A percentile compares a stretch with the other conserved stretches of the same genome.
These are phyloP conservation scores for Eremothecium cymbalariae DNA, from an alignment of 1,139 yeast species.

Conservation along the genomic window DNA sequence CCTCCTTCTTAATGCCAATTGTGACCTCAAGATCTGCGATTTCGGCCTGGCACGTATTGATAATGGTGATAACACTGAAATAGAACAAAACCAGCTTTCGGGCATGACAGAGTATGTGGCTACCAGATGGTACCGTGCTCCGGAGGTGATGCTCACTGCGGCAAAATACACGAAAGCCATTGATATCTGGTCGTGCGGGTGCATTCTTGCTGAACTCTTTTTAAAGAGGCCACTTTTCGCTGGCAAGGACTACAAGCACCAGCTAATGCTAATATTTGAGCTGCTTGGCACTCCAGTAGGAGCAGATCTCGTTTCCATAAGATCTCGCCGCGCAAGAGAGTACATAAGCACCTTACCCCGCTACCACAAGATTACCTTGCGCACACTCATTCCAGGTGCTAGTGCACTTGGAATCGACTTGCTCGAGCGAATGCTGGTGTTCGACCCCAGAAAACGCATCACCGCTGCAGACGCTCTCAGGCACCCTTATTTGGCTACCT, in stretches of 20 bases:
- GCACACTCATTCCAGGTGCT: slow-evolving; percentile 41
- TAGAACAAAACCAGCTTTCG: slow-evolving; percentile 48
- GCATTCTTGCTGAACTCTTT: slow-evolving; percentile 89
- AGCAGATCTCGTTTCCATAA: slow-evolving; percentile 74
- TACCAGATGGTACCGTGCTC: slow-evolving; percentile 96
- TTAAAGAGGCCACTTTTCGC: slow-evolving; percentile 85
- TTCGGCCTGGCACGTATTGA: slow-evolving; percentile 74
- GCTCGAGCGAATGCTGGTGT: slow-evolving; percentile 62
- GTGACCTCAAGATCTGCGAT: slow-evolving; percentile 91
- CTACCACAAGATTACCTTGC: slow-evolving; percentile 49
- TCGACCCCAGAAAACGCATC: slow-evolving; percentile 72
- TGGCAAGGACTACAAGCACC: slow-evolving; percentile 90
- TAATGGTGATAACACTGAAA: slow-evolving; percentile 13
- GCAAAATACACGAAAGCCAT: slow-evolving; percentile 92
- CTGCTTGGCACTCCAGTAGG: slow-evolving; percentile 82
- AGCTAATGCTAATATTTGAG: slow-evolving; percentile 76
- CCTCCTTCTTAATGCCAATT: slow-evolving; percentile 76
- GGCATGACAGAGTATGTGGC: slow-evolving; percentile 95
- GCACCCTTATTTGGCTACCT: slow-evolving; percentile 73
- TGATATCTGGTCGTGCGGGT: slow-evolving; percentile 96
- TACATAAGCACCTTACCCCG: slow-evolving; percentile 67
- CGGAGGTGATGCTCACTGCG: slow-evolving; percentile 91
- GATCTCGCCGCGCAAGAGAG: slow-evolving; percentile 77
- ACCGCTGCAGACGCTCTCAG: slow-evolving; percentile 71
- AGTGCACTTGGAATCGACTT: slow-evolving; percentile 74